phyloP scores from a whole-genome alignment of 345 rosid species.

The Moricandia arvensis region DNA sequence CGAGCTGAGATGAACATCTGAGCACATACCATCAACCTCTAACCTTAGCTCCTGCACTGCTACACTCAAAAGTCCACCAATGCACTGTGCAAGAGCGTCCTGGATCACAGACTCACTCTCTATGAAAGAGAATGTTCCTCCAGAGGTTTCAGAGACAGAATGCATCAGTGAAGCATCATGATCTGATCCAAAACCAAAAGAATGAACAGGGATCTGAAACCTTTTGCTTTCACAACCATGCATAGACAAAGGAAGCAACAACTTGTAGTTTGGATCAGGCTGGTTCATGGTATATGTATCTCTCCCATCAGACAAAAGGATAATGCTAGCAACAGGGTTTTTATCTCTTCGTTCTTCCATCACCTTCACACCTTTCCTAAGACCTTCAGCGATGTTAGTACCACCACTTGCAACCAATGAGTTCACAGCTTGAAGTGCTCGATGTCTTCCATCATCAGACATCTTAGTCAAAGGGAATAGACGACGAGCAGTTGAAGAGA shows the following conservation, averaged over 20 bases:
- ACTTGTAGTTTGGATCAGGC: conserved; percentile 56
- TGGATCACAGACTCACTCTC: conserved; percentile 89
- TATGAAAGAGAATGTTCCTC: conserved; percentile 94
- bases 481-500: conserved; percentile 93
- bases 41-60: conserved; percentile 86
- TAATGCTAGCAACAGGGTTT: conserved; percentile 85
- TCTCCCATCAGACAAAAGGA: conserved; percentile 89
- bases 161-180: conserved; percentile 94
- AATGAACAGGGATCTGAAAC: conserved; percentile 81
- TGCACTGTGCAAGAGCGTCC: conserved; percentile 98
- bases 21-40: conserved; percentile 53
- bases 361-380: conserved; percentile 86
- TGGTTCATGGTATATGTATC: conserved; percentile 73
- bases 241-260: conserved; percentile 66
- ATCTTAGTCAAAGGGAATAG: conserved; percentile 77
- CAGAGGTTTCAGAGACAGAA: conserved; percentile 81
- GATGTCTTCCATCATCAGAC: conserved; percentile 74
- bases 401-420: conserved; percentile 94
- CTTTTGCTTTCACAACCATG: conserved; percentile 49
- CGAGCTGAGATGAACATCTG: conserved; percentile 51
- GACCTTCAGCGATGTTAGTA: conserved; percentile 94
- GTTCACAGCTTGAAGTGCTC: conserved; percentile 85
- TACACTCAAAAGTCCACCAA: conserved; percentile 94
- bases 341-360: conserved; percentile 80
- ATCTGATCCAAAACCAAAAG: conserved; percentile 93